Evolutionary conservation across 257 asterid species (phyloP), one percentile per base, ranked within the genome.

Genomic region (Scutellaria galericulata): DNA sequence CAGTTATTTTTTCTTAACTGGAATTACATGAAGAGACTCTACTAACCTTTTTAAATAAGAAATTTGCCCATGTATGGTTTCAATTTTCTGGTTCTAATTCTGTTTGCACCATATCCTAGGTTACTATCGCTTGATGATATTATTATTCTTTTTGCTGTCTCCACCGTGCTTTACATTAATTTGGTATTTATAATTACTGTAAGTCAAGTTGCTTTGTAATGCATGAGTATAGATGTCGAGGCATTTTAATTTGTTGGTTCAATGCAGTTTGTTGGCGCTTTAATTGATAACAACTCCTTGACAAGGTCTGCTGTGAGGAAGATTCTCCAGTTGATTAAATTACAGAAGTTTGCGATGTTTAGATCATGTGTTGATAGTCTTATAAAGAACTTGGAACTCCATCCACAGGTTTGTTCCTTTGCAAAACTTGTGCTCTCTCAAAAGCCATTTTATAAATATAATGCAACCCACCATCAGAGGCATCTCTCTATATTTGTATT

Each of bases 291-390:
- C 76, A 79, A 75, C 51, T 47, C 80, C 72, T 82, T 75, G 83
- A 78, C 90, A 78, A 87, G 99, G 82, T 86, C 88, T 78, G 87
- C 83, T 53, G 90, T 78, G 10, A 83, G 97, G 89, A 86, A 75
- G 75, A 62, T 81, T 63, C 84, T 95, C 80, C 80, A 70, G 54
- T 79, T 82, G 41, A 87, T 80, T 56, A 87, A 81, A 83, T 65
- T 88, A 63, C 89, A 56, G 71, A 85, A 82, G 73, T 73, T 80
- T 66, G 81, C 76, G 54, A 77, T 92, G 91, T 86, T 90, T 70
- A 87, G 78, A 52, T 82, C 80, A 63, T 90, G 90, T 78, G 63
- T 86, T 18, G 79, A 91, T 66, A 73, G 78, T 70, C 85, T 95
- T 59, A 74, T 88, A 48, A 83, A 81, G 83, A 85, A 83, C 76